These are phyloP conservation scores for Alliaria petiolata DNA, from an alignment of 345 rosid genomes.

Conservation along the genomic window DNA sequence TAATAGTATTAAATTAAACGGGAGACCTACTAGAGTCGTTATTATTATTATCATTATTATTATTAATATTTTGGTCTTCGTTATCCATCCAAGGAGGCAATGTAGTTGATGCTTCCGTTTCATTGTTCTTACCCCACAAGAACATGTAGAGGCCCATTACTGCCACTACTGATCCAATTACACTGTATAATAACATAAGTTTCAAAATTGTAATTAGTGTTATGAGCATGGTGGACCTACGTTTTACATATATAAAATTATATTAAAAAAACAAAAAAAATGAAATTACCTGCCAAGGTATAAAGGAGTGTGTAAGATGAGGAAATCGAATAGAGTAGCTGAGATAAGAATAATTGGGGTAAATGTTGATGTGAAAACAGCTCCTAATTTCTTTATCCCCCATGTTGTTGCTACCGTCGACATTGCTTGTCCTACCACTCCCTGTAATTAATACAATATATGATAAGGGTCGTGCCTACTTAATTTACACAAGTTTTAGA, in stretches of 20 bases:
- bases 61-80: background rate
- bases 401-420: conserved; percentile 72
- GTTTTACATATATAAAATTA: background rate
- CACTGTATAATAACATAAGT: conserved; percentile 34
- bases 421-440: conserved; percentile 73
- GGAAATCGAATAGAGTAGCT: conserved; percentile 59
- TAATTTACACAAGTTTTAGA: too few species aligned
- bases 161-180: conserved; percentile 59
- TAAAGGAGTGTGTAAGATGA: conserved; percentile 55
- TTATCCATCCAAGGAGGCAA: background rate
- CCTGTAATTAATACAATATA: conserved; percentile 32
- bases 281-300: conserved; percentile 58
- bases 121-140: conserved; percentile 72
- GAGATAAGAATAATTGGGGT: conserved; percentile 54
- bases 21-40: background rate
- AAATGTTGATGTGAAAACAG: conserved; percentile 70
- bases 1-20: background rate
- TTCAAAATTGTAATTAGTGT: background rate
- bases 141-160: conserved; percentile 63
- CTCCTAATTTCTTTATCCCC: conserved; percentile 69
- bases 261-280: background rate
- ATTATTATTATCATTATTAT: background rate
- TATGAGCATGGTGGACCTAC: background rate
- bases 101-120: conserved; percentile 5
- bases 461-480: too few species aligned